A percentile compares a stretch with the other conserved stretches of the same genome.
Conservation (phyloP, 768 basidiomycete genomes). For the Tubosaeta brunneosetosa region DNA sequence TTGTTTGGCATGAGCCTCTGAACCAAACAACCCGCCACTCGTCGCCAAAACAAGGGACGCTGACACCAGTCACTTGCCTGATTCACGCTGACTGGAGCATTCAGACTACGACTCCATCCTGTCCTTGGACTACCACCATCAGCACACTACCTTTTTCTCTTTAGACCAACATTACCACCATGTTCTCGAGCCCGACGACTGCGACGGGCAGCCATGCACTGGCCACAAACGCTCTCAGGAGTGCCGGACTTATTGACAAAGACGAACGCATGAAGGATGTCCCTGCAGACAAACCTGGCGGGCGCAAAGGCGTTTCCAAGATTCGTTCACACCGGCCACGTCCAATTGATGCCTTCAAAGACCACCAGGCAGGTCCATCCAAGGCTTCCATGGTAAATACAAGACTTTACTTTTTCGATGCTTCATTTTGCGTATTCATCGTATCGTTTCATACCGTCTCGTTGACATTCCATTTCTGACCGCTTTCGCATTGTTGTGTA, state of each 20-base stretch:
- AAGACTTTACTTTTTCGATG: slow-evolving; percentile 30
- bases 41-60: slow-evolving; percentile 18
- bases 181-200: slow-evolving; percentile 61
- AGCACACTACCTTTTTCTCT: neutral
- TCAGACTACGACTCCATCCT: slow-evolving; percentile 10
- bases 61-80: slow-evolving; percentile 20
- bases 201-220: slow-evolving; percentile 55
- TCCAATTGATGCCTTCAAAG: slow-evolving; percentile 54
- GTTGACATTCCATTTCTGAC: slow-evolving; percentile 11
- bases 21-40: slow-evolving; percentile 23
- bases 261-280: slow-evolving; percentile 73
- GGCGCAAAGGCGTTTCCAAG: slow-evolving; percentile 65
- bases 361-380: slow-evolving; percentile 41
- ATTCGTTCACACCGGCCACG: slow-evolving; percentile 56
- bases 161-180: slow-evolving; percentile 15
- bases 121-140: slow-evolving; percentile 15
- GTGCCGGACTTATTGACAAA: slow-evolving; percentile 71
- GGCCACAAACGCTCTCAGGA: slow-evolving; percentile 58
- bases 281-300: slow-evolving; percentile 60
- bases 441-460: slow-evolving; percentile 21
- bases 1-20: slow-evolving; percentile 26
- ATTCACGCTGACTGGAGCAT: slow-evolving; percentile 6
- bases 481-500: slow-evolving; percentile 15
- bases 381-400: slow-evolving; percentile 68
- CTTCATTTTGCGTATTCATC: slow-evolving; percentile 26